Base-by-base conservation (phyloP, 23 red algal genomes). In the Gracilariopsis chorda region DNA sequence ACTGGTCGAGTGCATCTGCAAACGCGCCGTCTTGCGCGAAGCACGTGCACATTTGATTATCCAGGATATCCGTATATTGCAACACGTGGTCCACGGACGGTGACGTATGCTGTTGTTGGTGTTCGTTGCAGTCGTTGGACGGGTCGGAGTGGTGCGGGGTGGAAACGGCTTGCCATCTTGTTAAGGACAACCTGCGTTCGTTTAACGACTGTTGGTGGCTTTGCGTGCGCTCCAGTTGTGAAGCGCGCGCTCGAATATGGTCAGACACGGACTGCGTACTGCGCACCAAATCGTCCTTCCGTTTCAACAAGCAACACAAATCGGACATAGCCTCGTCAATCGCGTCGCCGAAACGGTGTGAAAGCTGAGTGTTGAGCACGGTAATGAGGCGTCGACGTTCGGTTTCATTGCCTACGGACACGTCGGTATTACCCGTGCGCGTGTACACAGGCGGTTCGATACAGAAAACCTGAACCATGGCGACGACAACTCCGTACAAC, bases 391-490 rank as follows among this genome's bases (percentile, higher is more conserved):
- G 80, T 48, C 62, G 80, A 17, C 80, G 80, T 42, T 85, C 80
- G 25, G 80, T 36, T 69, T 70, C 80, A 85, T 85, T 59, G 20
- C 33, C 39, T 1, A 51, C 77, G 24, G 80, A 58, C 48, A 58
- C 43, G 6, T 35, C 29, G 34, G 34, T 29, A 20, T 20, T 61
- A 7, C 24, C 69, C 2, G 80, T 12, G 11, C 56, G 27, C 80
- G 29, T 37, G 56, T 85, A 37, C 29, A 85, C 80, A 42, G 80
- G 80, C 11, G 80, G 80, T 35, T 85, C 80, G n/a, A 43, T 39
- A 19, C 56, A 67, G 28, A 85, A 85, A 8, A 85, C 80, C n/a
- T 58, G 80, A 24, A 67, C 68, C 80, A 85, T 85, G 39, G 56
- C 60, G 9, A 70, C 37, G 13, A 85, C 80, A 28, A 85, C 42